These are phyloP conservation scores for Medicago truncatula DNA, from an alignment of 306 rosid genomes.

Conservation along the genomic window DNA sequence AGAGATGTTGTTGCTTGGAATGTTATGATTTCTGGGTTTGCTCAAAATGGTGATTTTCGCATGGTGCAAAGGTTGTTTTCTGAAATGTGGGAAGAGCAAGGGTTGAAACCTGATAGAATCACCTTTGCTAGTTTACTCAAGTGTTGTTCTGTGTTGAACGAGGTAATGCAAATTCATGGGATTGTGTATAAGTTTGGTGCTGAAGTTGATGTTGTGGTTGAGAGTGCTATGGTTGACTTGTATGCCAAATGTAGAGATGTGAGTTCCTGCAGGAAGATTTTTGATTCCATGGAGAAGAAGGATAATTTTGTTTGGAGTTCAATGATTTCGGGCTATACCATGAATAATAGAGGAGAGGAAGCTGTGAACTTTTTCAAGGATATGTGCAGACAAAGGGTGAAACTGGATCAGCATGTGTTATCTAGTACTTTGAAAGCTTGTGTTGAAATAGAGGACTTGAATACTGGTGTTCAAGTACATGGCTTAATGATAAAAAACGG, in stretches of 20 bases:
- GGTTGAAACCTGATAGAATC: conserved; percentile 49
- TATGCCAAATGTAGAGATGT: conserved; percentile 56
- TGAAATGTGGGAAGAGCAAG: conserved; percentile 50
- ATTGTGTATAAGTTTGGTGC: conserved; percentile 50
- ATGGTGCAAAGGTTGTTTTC: conserved; percentile 53
- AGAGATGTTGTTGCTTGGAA: conserved; percentile 62
- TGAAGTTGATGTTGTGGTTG: conserved; percentile 53
- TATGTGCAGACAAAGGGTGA: conserved; percentile 54
- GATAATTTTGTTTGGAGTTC: conserved; percentile 61
- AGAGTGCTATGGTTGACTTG: conserved; percentile 56
- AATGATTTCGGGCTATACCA: conserved; percentile 55
- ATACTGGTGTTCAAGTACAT: conserved; percentile 56
- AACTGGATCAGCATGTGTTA: conserved; percentile 54
- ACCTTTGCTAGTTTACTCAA: conserved; percentile 53
- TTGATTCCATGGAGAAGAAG: conserved; percentile 57
- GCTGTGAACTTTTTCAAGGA: conserved; percentile 52
- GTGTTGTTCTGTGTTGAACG: conserved; percentile 49
- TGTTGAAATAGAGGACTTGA: conserved; percentile 46
- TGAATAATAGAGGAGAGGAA: conserved; percentile 54
- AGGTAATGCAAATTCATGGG: conserved; percentile 55
- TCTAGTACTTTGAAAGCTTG: conserved; percentile 63
- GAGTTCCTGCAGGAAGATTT: conserved; percentile 48
- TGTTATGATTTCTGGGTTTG: conserved; percentile 64
- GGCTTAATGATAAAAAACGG: conserved; percentile 54
- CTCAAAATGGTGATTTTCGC: conserved; percentile 49